Percentiles rank a stretch among this genome's conserved stretches.
These are phyloP conservation scores for Nemophila menziesii DNA, from an alignment of 257 asterid species.

Conservation along the genomic window DNA sequence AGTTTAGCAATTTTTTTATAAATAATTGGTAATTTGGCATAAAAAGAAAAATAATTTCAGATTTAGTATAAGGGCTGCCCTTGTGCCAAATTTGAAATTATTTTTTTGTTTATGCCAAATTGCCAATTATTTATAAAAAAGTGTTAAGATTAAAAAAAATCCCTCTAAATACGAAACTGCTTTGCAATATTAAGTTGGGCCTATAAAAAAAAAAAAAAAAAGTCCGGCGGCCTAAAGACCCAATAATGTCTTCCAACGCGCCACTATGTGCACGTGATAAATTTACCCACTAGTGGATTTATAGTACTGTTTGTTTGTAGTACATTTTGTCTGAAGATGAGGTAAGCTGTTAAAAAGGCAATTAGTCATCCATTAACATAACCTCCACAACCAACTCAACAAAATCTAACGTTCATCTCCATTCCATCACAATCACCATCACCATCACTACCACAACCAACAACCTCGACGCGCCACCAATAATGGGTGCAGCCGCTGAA, in stretches of 20 bases:
- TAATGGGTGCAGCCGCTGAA: constrained; percentile 50
- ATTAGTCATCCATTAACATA: constrained; percentile 20
- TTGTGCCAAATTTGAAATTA: no score
- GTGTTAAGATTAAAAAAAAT: no score
- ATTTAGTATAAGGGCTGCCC: no score
- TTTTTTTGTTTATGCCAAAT: no score
- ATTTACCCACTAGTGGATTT: not conserved
- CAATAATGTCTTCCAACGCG: constrained; percentile 21
- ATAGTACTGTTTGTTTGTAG: not conserved
- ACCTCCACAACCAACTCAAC: constrained; percentile 11
- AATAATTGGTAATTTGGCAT: no score
- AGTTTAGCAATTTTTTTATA: no score
- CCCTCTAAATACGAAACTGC: not conserved
- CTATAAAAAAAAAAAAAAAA: no score
- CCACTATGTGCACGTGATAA: constrained; percentile 16
- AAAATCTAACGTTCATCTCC: constrained; percentile 40
- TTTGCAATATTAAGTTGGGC: no score
- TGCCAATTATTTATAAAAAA: no score
- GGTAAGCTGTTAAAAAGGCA: constrained; percentile 18
- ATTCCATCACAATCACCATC: not conserved
- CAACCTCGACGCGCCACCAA: constrained; percentile 31
- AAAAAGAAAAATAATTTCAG: no score
- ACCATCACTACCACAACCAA: constrained; percentile 1
- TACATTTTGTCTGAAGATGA: constrained; percentile 1
- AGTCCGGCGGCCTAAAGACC: not conserved